phyloP scores from a whole-genome alignment of 164 flowering plant genomes.

The Litsea cubeba region DNA sequence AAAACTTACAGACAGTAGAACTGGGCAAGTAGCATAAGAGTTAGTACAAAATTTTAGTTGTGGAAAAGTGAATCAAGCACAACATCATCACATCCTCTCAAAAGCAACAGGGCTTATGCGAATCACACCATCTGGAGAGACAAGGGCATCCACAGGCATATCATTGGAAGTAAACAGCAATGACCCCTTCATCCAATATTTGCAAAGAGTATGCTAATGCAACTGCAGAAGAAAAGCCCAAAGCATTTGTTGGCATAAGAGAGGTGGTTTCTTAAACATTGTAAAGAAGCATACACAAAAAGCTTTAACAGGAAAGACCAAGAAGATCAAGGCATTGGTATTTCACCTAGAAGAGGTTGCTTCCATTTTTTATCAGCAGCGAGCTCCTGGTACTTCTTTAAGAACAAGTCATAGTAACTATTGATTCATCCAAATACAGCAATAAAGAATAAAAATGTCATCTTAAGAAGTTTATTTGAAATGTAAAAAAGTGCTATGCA shows the following conservation, averaged over 20 bases:
- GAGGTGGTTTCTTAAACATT: background rate
- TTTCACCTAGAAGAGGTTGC: constrained; percentile 76
- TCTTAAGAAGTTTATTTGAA: background rate
- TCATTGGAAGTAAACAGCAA: constrained; percentile 68
- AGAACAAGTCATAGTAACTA: constrained; percentile 84
- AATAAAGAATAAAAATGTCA: background rate
- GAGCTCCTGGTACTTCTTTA: constrained; percentile 69
- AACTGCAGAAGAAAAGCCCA: constrained; percentile 42
- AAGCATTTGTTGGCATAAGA: background rate
- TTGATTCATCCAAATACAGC: constrained; percentile 3
- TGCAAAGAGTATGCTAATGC: constrained; percentile 83
- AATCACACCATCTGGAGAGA: constrained; percentile 68
- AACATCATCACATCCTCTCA: constrained; percentile 30
- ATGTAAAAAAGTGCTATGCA: background rate
- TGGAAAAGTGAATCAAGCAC: background rate
- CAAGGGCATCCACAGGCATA: constrained; percentile 72
- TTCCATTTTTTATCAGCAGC: constrained; percentile 64
- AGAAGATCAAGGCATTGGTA: background rate
- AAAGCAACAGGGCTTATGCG: constrained; percentile 59
- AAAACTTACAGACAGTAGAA: too few relatives aligned
- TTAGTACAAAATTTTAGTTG: background rate
- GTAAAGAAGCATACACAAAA: background rate
- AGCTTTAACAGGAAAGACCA: background rate
- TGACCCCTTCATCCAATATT: constrained; percentile 74
- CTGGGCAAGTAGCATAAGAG: background rate